Base-by-base conservation (phyloP, 345 rosid species). In the Acer campestre region DNA sequence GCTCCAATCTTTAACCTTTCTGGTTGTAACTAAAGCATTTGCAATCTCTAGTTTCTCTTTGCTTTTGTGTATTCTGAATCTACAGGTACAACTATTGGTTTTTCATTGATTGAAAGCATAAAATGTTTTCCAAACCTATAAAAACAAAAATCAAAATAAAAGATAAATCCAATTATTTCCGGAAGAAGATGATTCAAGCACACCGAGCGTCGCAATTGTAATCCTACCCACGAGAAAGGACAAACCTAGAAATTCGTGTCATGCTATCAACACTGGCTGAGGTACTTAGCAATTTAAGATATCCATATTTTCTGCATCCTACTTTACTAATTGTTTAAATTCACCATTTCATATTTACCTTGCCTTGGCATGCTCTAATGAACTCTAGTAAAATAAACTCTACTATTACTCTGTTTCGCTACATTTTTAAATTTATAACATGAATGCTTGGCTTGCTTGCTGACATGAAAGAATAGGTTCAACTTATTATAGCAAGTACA, bases 191-290 rank as follows among this genome's bases (percentile, higher is more conserved):
- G n/a, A 59, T 55, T 59, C 44, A 7, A 14, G 13, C 75, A 79
- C 70, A 94, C 97, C 95, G 90, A 97, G 79, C 92, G 87, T 68
- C 90, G 82, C 77, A 89, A 70, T 80, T 88, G 89, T 27, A 94
- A 80, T 94, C 97, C 80, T 92, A 92, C 76, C 97, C 94, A 42
- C 91, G 89, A 3, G 98, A 92, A 44, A 94, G 90, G 61, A 92
- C 85, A 87, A 85, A 94, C 89, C 98, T 92, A 85, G 70, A 71
- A 80, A 76, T 69, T 71, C 35, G 23, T 73, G 84, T 66, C 67
- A 77, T 29, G 27, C 23, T 62, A 61, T 18, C 4, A 63, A 49
- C 25, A 38, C 74, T 63, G 12, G 67, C 62, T 35, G 25, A 61
- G 72, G 59, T 49, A 31, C 38, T 31, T 31, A 3, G 4, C 38